Percentiles rank a stretch among this genome's conserved stretches.
Evolutionary conservation across 1,139 yeast genomes (phyloP).

Genomic region (Hansenula anomala): DNA sequence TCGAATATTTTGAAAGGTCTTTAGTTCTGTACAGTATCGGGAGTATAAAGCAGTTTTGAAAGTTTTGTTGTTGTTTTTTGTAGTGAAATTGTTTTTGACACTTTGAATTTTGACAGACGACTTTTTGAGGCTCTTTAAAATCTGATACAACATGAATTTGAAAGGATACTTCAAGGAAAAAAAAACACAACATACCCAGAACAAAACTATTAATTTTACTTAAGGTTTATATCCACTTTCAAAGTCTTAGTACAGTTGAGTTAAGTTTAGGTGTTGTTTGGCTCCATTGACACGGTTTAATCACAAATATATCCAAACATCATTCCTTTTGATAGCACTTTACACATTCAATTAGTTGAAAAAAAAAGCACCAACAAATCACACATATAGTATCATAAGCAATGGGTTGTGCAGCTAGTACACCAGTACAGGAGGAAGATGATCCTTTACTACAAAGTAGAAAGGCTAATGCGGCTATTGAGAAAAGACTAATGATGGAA

Average conservation of each 20-base stretch:
- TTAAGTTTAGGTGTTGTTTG: no score
- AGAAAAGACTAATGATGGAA: conserved; percentile 53
- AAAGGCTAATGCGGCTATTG: conserved; percentile 61
- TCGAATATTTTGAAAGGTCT: neutral
- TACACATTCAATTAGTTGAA: no score
- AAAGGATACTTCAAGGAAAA: neutral
- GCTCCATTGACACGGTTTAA: no score
- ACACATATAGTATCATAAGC: no score
- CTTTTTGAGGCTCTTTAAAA: conserved; percentile 1
- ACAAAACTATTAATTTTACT: no score
- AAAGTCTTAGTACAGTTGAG: no score
- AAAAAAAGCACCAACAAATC: no score
- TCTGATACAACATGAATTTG: neutral
- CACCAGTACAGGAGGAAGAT: conserved; percentile 35
- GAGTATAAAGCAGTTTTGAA: neutral
- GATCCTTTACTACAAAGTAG: conserved; percentile 49
- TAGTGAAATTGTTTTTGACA: neutral
- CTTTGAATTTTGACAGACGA: neutral
- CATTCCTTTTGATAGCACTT: no score
- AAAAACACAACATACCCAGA: neutral
- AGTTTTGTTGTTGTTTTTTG: no score
- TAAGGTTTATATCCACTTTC: no score
- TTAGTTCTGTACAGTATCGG: no score
- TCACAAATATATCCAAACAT: no score
- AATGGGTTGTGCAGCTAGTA: conserved; percentile 74